Conservation (phyloP, 768 basidiomycete species). For the Leccinum broughii region DNA sequence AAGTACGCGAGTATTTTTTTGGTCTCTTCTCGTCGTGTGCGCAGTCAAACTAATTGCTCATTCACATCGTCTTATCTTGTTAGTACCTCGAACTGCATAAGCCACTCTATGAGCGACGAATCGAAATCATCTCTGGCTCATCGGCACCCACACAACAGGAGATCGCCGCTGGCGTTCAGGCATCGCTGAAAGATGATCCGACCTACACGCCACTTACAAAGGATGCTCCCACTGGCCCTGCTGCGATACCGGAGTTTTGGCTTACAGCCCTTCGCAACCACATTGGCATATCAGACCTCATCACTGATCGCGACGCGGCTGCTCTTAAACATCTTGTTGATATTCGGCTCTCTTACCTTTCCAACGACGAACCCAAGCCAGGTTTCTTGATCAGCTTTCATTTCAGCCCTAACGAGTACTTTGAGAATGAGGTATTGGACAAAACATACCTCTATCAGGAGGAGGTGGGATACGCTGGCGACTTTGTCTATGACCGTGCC, state of each 20-base stretch:
- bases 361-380: conserved; percentile 62
- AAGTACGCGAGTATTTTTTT: conserved; percentile 50
- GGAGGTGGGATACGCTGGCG: conserved; percentile 93
- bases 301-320: conserved; percentile 88
- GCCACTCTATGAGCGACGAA: conserved; percentile 86
- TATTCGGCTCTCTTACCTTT: conserved; percentile 76
- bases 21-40: conserved; percentile 12
- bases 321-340: conserved; percentile 85
- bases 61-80: conserved; percentile 1
- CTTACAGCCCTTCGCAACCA: conserved; percentile 95
- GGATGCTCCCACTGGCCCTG: conserved; percentile 44
- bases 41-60: conserved; percentile 11
- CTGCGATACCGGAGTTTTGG: conserved; percentile 91
- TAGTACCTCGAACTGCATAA: conserved; percentile 76
- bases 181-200: conserved; percentile 73
- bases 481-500: conserved; percentile 95
- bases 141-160: conserved; percentile 76
- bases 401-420: conserved; percentile 84
- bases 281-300: conserved; percentile 77
- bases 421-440: conserved; percentile 77
- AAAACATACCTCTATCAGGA: conserved; percentile 96
- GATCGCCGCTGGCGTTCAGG: conserved; percentile 74
- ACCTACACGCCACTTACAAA: conserved; percentile 63
- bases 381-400: conserved; percentile 90
- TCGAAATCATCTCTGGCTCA: conserved; percentile 79